Evolutionary conservation across 192 early-diverging fungal genomes (phyloP).

Genomic region (Coemansia sp.): DNA sequence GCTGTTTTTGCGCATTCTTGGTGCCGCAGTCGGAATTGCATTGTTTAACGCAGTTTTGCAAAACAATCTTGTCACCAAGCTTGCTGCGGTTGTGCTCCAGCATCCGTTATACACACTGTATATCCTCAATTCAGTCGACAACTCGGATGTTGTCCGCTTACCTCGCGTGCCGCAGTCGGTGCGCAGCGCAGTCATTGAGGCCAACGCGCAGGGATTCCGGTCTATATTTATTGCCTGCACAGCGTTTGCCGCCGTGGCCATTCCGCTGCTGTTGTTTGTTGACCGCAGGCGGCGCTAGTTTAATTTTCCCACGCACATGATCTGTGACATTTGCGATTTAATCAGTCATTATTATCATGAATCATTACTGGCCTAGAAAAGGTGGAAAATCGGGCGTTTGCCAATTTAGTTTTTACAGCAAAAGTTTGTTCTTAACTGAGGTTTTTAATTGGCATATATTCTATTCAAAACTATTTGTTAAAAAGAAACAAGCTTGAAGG

Average conservation of each 20-base stretch:
- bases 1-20: slow-evolving; percentile 29
- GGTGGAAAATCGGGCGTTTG: not conserved
- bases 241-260: slow-evolving; percentile 27
- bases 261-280: slow-evolving; percentile 29
- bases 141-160: slow-evolving; percentile 40
- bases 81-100: slow-evolving; percentile 19
- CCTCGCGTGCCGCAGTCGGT: slow-evolving; percentile 40
- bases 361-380: slow-evolving; percentile 1
- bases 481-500: not conserved
- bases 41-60: slow-evolving; percentile 42
- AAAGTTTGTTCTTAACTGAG: not conserved
- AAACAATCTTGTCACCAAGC: slow-evolving; percentile 35
- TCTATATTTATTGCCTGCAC: slow-evolving; percentile 23
- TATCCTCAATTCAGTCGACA: slow-evolving; percentile 34
- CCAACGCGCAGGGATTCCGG: slow-evolving; percentile 31
- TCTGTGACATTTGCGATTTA: not conserved
- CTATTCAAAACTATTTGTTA: not conserved
- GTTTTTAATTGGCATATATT: slow-evolving; percentile 3
- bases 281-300: not conserved
- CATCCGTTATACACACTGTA: slow-evolving; percentile 32
- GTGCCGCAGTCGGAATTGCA: slow-evolving; percentile 32
- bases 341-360: slow-evolving; percentile 5
- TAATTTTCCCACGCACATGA: slow-evolving; percentile 7
- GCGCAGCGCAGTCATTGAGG: slow-evolving; percentile 25
- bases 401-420: not conserved